Conservation (phyloP, 208 protist genomes). For the Balamuthia mandrillaris region DNA sequence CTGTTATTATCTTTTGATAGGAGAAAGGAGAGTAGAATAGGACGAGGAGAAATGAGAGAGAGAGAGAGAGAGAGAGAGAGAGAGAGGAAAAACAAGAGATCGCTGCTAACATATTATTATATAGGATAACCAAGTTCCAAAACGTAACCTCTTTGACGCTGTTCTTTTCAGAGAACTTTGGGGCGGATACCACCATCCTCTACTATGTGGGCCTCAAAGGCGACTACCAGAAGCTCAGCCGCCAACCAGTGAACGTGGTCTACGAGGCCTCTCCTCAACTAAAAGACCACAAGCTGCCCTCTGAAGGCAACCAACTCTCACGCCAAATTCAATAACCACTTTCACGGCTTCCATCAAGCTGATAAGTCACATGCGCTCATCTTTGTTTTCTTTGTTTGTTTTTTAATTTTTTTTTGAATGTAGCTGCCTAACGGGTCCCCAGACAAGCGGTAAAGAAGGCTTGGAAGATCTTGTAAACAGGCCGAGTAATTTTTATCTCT, state of each 20-base stretch:
- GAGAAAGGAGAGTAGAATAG: no score
- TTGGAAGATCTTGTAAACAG: no score
- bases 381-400: no score
- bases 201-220: constrained; percentile 31
- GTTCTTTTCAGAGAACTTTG: constrained; percentile 52
- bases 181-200: constrained; percentile 38
- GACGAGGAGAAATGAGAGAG: no score
- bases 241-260: constrained; percentile 41
- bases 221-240: constrained; percentile 28
- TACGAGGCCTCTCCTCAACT: constrained; percentile 51
- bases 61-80: no score
- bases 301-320: neutral
- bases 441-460: no score
- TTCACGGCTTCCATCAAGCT: no score
- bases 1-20: no score
- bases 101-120: neutral
- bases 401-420: no score
- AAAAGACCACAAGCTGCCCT: constrained; percentile 49
- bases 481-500: no score
- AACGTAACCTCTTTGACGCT: constrained; percentile 48
- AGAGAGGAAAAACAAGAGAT: neutral
- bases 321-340: neutral
- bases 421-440: no score
- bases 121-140: constrained; percentile 51
- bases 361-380: no score